Evolutionary conservation across 1,284 basidiomycete species (phyloP).

Genomic region (Fomitopsis schrenkii): DNA sequence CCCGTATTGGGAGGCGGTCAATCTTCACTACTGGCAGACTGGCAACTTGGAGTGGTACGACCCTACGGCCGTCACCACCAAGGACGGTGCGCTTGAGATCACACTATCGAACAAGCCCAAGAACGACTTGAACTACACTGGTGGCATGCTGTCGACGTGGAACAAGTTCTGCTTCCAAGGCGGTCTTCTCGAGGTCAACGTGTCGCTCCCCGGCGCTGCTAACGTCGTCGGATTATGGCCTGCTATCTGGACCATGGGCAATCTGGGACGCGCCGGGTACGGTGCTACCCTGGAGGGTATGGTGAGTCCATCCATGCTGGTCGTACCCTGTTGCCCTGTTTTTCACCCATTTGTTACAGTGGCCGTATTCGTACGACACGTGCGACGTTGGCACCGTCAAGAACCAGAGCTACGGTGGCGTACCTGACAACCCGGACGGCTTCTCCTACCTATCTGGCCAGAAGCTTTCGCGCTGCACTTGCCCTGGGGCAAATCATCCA

Average conservation of each 20-base stretch:
- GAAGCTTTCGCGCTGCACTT: conserved; percentile 80
- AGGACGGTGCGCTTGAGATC: conserved; percentile 75
- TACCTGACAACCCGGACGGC: conserved; percentile 27
- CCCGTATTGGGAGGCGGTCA: conserved; percentile 67
- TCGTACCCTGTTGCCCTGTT: not conserved
- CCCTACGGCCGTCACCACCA: conserved; percentile 78
- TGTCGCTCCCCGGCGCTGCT: conserved; percentile 76
- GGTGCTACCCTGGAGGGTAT: conserved; percentile 56
- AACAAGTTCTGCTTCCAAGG: conserved; percentile 96
- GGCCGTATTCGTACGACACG: conserved; percentile 53
- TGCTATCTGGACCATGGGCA: conserved; percentile 54
- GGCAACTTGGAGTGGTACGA: conserved; percentile 72
- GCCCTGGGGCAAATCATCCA: conserved; percentile 77
- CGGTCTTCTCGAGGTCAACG: conserved; percentile 66
- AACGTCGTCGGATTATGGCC: conserved; percentile 52
- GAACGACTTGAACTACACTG: conserved; percentile 75
- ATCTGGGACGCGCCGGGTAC: conserved; percentile 55
- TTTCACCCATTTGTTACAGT: conserved; percentile 21
- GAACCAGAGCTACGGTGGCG: conserved; percentile 43
- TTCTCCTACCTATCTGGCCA: conserved; percentile 77
- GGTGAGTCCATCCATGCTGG: conserved; percentile 19
- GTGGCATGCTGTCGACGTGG: conserved; percentile 73
- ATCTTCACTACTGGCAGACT: conserved; percentile 66
- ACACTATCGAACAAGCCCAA: conserved; percentile 63
- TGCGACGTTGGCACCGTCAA: conserved; percentile 57